Evolutionary conservation across 2,329 filamentous ascomycete species (phyloP).

Genomic region (Neofusicoccum ribis): DNA sequence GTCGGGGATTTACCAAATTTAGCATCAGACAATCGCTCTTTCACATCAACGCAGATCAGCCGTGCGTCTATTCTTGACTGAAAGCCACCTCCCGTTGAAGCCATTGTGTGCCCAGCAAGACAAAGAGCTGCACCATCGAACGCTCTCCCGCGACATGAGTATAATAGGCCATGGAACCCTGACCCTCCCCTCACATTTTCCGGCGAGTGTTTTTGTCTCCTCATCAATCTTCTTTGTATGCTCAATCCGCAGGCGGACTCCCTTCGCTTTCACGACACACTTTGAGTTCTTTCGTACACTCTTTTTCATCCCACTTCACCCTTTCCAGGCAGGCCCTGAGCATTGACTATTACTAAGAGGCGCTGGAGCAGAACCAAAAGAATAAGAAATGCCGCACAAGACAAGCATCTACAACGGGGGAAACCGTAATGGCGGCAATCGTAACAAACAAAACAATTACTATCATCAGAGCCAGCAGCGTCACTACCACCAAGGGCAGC

Average conservation of each 20-base stretch:
- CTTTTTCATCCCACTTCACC: neutral
- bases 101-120: neutral
- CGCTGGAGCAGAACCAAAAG: neutral
- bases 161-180: neutral
- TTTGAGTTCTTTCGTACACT: neutral
- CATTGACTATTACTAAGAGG: neutral
- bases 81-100: neutral
- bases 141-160: neutral
- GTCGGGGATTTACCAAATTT: neutral
- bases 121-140: neutral
- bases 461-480: neutral
- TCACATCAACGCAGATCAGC: neutral
- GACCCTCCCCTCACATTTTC: no score
- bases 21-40: conserved; percentile 6
- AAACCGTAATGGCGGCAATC: neutral
- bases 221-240: neutral
- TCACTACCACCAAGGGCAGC: neutral
- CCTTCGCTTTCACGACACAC: neutral
- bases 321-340: neutral
- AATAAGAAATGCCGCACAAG: neutral
- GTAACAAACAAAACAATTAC: neutral
- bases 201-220: no score
- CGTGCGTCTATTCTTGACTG: neutral
- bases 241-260: conserved; percentile 7
- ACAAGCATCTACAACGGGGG: no score